These are phyloP conservation scores for Ramaria rubella DNA, from an alignment of 768 basidiomycete species.

Conservation along the genomic window DNA sequence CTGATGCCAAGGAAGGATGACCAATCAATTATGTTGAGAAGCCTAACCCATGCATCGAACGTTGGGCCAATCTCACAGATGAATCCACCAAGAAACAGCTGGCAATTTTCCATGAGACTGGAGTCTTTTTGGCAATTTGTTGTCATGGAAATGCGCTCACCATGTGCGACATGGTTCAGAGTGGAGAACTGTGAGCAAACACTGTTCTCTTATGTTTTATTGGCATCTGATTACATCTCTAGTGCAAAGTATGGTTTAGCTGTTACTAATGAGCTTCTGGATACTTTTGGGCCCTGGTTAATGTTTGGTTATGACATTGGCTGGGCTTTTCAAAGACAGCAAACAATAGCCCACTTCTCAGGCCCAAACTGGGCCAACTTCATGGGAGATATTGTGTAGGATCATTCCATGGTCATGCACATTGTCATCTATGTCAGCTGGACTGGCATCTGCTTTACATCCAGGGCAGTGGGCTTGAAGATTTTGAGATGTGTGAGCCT, in stretches of 20 bases:
- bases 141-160: conserved; percentile 27
- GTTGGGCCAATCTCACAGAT: conserved; percentile 26
- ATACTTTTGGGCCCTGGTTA: conserved; percentile 14
- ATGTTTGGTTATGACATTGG: conserved; percentile 25
- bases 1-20: conserved; percentile 10
- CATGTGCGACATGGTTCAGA: conserved; percentile 28
- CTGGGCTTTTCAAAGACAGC: conserved; percentile 19
- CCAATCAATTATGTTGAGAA: conserved; percentile 11
- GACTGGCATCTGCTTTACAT: conserved; percentile 23
- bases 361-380: not conserved
- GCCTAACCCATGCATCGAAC: conserved; percentile 20
- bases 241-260: conserved; percentile 27
- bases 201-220: not conserved
- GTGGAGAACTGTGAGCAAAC: conserved; percentile 32
- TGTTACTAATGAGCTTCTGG: conserved; percentile 18
- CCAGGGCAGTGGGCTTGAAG: conserved; percentile 20
- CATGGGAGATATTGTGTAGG: not conserved
- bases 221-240: not conserved
- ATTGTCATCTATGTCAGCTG: conserved; percentile 23
- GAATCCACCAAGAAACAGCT: conserved; percentile 14
- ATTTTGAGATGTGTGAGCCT: conserved; percentile 24
- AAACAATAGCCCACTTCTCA: not conserved
- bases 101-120: conserved; percentile 32
- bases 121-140: conserved; percentile 32
- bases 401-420: not conserved